Conservation (phyloP, 495 filamentous ascomycete species). For the Lasiosphaeris hirsuta region DNA sequence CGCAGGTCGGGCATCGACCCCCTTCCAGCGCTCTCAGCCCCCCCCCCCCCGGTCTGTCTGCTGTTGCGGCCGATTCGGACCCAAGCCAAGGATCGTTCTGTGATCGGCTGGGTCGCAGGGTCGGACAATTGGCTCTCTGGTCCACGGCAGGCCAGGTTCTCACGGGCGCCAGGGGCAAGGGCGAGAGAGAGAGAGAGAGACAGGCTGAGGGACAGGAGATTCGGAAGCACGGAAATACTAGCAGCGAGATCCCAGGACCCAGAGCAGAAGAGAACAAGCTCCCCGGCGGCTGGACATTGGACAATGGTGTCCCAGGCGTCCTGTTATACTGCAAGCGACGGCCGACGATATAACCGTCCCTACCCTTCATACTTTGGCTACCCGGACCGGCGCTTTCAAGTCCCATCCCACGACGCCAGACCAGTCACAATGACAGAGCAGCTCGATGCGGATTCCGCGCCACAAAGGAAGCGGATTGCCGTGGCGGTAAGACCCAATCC, state of each 20-base stretch:
- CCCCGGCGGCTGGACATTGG: slow-evolving; percentile 1
- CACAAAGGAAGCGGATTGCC: slow-evolving; percentile 57
- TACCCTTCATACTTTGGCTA: slow-evolving; percentile 36
- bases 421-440: slow-evolving; percentile 42
- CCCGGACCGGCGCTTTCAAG: slow-evolving; percentile 31
- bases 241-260: neutral
- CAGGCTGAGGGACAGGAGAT: neutral
- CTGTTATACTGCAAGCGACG: slow-evolving; percentile 30
- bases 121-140: slow-evolving; percentile 9
- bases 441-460: slow-evolving; percentile 38
- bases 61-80: slow-evolving; percentile 17
- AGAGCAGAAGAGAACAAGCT: neutral
- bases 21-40: neutral
- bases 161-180: too few relatives aligned
- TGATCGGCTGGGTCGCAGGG: slow-evolving; percentile 15
- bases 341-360: slow-evolving; percentile 40
- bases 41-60: too few relatives aligned
- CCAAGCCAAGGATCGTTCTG: slow-evolving; percentile 17
- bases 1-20: neutral
- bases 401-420: slow-evolving; percentile 33
- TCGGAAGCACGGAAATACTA: neutral
- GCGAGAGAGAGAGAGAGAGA: neutral
- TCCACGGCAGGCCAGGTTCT: too few relatives aligned
- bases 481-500: slow-evolving; percentile 57
- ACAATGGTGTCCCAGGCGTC: slow-evolving; percentile 45